These are phyloP conservation scores for Wickerhamiella azymoides DNA, from an alignment of 805 yeast species.

Conservation along the genomic window DNA sequence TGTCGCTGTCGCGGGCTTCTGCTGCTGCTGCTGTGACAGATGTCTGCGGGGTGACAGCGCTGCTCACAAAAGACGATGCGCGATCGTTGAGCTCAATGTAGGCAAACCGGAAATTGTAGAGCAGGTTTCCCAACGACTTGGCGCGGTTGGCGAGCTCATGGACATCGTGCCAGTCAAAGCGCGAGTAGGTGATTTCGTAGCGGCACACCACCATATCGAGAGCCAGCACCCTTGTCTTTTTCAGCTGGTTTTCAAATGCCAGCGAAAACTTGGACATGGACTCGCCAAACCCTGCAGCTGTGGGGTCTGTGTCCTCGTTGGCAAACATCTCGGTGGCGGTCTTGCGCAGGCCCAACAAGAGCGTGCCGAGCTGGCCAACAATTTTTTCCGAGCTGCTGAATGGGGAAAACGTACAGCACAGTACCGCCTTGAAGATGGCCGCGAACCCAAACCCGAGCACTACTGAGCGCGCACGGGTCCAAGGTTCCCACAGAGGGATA, in stretches of 20 bases:
- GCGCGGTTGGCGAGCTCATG: conserved; percentile 4
- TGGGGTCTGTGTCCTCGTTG: conserved; percentile 11
- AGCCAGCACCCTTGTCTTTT: background rate
- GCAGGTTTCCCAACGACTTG: background rate
- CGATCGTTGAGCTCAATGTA: conserved; percentile 5
- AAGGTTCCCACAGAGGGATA: conserved; percentile 20
- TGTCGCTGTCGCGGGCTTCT: background rate
- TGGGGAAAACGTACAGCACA: conserved; percentile 10
- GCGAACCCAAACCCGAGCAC: conserved; percentile 19
- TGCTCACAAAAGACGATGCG: background rate
- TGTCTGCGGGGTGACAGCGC: too few relatives aligned
- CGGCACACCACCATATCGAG: conserved; percentile 2
- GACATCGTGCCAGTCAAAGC: conserved; percentile 8
- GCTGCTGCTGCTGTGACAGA: too few relatives aligned
- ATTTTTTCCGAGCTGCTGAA: conserved; percentile 3
- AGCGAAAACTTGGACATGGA: background rate
- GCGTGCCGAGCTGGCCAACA: background rate
- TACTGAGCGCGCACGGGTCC: conserved; percentile 12
- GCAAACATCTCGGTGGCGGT: conserved; percentile 1
- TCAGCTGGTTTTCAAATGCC: background rate
- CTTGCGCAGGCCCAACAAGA: background rate
- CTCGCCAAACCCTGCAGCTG: conserved; percentile 6
- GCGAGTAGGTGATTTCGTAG: conserved; percentile 7
- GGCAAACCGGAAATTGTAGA: conserved; percentile 5
- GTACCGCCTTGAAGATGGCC: conserved; percentile 12